These are phyloP conservation scores for Scedosporium minutisporum DNA, from an alignment of 2,329 filamentous ascomycete species.

Conservation along the genomic window DNA sequence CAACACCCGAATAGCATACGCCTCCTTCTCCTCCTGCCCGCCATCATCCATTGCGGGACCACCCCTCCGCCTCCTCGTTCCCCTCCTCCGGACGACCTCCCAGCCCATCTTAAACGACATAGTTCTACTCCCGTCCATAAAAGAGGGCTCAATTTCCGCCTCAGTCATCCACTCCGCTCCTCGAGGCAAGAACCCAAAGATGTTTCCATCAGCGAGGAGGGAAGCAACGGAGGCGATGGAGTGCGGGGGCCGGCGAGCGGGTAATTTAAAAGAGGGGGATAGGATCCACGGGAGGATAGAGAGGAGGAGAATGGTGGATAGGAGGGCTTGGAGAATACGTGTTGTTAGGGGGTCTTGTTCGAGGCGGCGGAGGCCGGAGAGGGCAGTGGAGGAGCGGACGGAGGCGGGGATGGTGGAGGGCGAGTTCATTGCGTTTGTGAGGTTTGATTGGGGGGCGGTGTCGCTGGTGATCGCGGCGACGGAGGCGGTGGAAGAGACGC, in stretches of 20 bases:
- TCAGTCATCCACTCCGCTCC: slow-evolving; percentile 7
- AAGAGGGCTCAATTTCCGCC: slow-evolving; percentile 6
- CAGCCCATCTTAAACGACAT: slow-evolving; percentile 1
- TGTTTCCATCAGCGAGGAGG: slow-evolving; percentile 26
- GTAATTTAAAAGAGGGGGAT: slow-evolving; percentile 17
- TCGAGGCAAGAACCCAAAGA: slow-evolving; percentile 12
- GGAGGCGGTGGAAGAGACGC: slow-evolving; percentile 18
- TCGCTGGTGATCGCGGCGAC: slow-evolving; percentile 9
- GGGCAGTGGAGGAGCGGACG: slow-evolving; percentile 8
- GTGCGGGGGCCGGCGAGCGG: slow-evolving; percentile 16
- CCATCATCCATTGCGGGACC: neutral
- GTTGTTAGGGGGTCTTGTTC: slow-evolving; percentile 23
- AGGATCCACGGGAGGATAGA: slow-evolving; percentile 19
- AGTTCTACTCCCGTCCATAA: slow-evolving; percentile 1
- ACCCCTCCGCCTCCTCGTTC: neutral
- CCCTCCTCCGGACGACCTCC: neutral
- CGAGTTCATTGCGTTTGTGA: slow-evolving; percentile 7
- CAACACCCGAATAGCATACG: neutral
- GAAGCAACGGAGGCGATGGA: slow-evolving; percentile 27
- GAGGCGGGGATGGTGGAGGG: slow-evolving; percentile 9
- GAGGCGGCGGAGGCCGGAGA: slow-evolving; percentile 11
- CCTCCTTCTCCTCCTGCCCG: neutral
- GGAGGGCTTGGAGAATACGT: slow-evolving; percentile 22
- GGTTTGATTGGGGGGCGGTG: slow-evolving; percentile 7
- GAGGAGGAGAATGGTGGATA: slow-evolving; percentile 18